Base-by-base conservation (phyloP, 2,329 filamentous ascomycete genomes). In the Colletotrichum destructivum region DNA sequence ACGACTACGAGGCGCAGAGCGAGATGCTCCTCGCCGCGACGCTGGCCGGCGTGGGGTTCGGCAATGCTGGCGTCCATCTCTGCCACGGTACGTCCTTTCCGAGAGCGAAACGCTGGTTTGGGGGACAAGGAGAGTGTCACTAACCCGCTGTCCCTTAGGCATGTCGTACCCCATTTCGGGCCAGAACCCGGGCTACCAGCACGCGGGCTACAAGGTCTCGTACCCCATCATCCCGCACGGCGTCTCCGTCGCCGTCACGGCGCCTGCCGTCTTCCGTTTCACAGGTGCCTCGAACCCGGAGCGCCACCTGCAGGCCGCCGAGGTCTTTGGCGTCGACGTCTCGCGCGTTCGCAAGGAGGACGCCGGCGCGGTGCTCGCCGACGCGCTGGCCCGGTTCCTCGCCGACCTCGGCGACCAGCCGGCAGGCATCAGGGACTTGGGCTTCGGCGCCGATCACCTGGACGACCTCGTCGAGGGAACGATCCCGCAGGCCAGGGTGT, bases 81-180 rank as follows among this genome's bases (percentile, higher is more conserved):
- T 91, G 89, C 74, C 89, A 91, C 74, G 89, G 88, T 88, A 79
- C 63, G 87, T 80, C 31, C 16, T 51, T 61, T 44, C 62, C 51
- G 44, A 42, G 16, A 49, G 26, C 38, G 13, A 26, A 38, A 38
- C 35, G 35, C 35, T 38, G 35, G 35, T 2, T 38, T 9, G 35
- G 35, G 8, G 35, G 2, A 11, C 67, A 31, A 42, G 66, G 31
- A 49, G 42, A 16, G 7, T 35, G 9, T 12, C 3, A 13, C 70
- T 72, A 46, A 26, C 23, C 8, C 21, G 23, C 21, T 18, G 6
- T 18, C 16, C n/a, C 69, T 11, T 38, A 91, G 89, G 96, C 80
- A 98, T 99, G 96, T 97, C 94, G 31, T 99, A 99, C 79, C 96
- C 96, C 21, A 98, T 99, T 78, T 97, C 94, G 0, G 94, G 95